A percentile compares a stretch with the other conserved stretches of the same genome.
Conservation (phyloP, 2,329 filamentous ascomycete species). For the Emergomyces orientalis region DNA sequence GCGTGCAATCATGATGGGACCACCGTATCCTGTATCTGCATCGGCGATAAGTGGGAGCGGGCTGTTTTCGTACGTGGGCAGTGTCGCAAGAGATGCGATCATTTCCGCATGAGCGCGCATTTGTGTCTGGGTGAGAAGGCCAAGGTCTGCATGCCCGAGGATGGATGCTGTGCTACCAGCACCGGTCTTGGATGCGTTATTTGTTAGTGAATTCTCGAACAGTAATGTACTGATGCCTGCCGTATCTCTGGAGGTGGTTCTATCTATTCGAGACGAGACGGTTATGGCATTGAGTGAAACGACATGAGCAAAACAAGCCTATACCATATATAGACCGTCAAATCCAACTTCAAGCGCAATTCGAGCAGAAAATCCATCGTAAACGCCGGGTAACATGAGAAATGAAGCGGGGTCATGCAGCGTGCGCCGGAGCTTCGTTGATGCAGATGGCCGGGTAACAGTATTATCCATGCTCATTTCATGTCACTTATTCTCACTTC, state of each 20-base stretch:
- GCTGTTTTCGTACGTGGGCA: constrained; percentile 24
- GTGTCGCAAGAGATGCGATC: constrained; percentile 38
- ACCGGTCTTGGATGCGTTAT: constrained; percentile 35
- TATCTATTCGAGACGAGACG: background rate
- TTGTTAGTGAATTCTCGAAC: background rate
- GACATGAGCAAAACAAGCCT: background rate
- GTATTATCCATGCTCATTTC: background rate
- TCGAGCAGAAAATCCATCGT: constrained; percentile 43
- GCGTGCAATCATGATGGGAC: constrained; percentile 41
- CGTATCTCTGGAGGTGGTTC: background rate
- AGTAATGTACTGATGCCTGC: background rate
- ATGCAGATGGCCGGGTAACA: constrained; percentile 11
- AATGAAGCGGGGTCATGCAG: constrained; percentile 30
- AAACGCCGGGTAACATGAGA: constrained; percentile 42
- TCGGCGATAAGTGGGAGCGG: constrained; percentile 45
- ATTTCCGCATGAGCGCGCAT: constrained; percentile 47
- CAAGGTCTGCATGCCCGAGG: constrained; percentile 43
- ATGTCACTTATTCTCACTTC: background rate
- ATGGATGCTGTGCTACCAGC: constrained; percentile 43
- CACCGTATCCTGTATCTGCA: constrained; percentile 48
- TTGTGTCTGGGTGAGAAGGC: constrained; percentile 43
- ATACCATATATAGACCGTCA: constrained; percentile 45
- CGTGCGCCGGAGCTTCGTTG: constrained; percentile 26
- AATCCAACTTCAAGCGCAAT: constrained; percentile 43
- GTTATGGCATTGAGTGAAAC: background rate